Conservation (phyloP, 2,329 filamentous ascomycete genomes). For the Botrytis cinerea region DNA sequence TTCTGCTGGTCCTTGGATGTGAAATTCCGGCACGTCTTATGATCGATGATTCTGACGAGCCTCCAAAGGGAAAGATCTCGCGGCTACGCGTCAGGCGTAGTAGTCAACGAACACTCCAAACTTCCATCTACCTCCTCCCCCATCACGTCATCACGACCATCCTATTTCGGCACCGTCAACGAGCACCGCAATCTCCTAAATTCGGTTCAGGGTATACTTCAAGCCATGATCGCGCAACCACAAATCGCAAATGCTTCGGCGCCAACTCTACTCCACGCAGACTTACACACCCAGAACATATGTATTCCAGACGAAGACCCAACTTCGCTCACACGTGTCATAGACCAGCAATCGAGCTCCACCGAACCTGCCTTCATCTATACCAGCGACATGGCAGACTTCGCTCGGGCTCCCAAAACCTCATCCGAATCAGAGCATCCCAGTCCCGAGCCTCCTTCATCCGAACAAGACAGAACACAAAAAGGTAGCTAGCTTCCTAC, state of each 20-base stretch:
- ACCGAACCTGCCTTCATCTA: slow-evolving; percentile 41
- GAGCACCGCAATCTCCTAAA: slow-evolving; percentile 39
- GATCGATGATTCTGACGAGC: not conserved
- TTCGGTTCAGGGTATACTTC: slow-evolving; percentile 38
- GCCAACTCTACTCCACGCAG: slow-evolving; percentile 44
- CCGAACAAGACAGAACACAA: not conserved
- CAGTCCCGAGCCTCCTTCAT: not conserved
- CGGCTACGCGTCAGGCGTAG: not conserved
- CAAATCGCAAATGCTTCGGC: slow-evolving; percentile 27
- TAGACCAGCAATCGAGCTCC: slow-evolving; percentile 47
- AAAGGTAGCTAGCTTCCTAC: not conserved
- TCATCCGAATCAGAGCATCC: not conserved
- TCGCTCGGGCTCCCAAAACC: not conserved
- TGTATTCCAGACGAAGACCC: slow-evolving; percentile 46
- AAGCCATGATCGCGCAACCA: slow-evolving; percentile 34
- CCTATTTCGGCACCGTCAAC: slow-evolving; percentile 25
- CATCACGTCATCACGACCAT: slow-evolving; percentile 22
- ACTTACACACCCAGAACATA: slow-evolving; percentile 48
- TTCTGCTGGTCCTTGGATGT: slow-evolving; percentile 28
- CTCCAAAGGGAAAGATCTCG: not conserved
- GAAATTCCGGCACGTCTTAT: too few species aligned
- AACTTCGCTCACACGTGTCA: slow-evolving; percentile 44
- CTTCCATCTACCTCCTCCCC: slow-evolving; percentile 19
- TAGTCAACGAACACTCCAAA: slow-evolving; percentile 27
- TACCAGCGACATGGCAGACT: not conserved